These are phyloP conservation scores for Xerocomellus amylosporus DNA, from an alignment of 768 basidiomycete genomes.

Conservation along the genomic window DNA sequence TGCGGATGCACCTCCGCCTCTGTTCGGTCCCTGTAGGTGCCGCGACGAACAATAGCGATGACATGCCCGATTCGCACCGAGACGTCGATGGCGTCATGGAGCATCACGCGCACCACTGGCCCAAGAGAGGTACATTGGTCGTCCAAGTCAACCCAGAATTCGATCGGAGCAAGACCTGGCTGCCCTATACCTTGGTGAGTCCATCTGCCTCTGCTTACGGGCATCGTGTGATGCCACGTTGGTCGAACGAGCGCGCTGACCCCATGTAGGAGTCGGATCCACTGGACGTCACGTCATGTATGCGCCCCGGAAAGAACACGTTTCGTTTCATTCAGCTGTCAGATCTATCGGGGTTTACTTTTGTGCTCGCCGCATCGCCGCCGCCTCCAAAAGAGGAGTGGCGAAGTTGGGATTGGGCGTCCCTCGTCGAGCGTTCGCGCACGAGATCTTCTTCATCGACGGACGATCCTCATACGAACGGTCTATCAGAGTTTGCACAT, in stretches of 20 bases:
- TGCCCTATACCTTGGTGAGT: conserved; percentile 45
- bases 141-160: conserved; percentile 44
- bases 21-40: conserved; percentile 17
- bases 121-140: conserved; percentile 42
- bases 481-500: conserved; percentile 20
- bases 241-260: background rate
- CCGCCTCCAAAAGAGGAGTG: conserved; percentile 21
- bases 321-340: conserved; percentile 52
- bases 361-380: conserved; percentile 43
- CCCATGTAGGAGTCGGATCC: conserved; percentile 29
- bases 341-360: conserved; percentile 40
- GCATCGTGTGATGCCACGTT: background rate
- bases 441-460: background rate
- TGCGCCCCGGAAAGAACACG: conserved; percentile 45
- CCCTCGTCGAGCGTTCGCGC: background rate
- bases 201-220: background rate
- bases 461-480: background rate
- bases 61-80: background rate
- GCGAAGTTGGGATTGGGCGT: conserved; percentile 26
- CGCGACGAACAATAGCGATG: background rate
- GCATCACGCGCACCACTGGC: conserved; percentile 38
- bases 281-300: conserved; percentile 40
- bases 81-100: conserved; percentile 9
- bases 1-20: conserved; percentile 21
- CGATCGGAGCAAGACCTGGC: conserved; percentile 36